phyloP scores from a whole-genome alignment of 139 green algal genomes.

The Mychonastes homosphaera region DNA sequence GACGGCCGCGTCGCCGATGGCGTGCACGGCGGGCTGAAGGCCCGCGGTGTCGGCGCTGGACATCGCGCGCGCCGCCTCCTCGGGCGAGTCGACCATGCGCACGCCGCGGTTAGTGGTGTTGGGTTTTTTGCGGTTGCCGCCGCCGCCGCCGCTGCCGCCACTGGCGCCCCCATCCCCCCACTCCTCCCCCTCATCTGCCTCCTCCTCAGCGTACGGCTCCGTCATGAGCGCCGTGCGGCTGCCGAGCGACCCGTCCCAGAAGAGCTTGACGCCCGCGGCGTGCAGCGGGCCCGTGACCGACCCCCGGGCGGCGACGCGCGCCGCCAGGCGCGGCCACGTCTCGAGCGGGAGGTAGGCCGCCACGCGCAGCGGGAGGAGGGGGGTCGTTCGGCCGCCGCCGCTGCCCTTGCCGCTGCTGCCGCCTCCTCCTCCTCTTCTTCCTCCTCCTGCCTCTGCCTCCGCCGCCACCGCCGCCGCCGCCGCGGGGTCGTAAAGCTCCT shows the following conservation, averaged over 20 bases:
- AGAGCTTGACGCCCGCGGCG: constrained; percentile 62
- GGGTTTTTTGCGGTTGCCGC: not conserved
- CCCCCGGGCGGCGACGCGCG: constrained; percentile 23
- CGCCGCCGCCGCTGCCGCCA: constrained; percentile 4
- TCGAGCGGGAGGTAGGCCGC: constrained; percentile 26
- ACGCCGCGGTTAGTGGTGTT: constrained; percentile 5
- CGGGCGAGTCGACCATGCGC: constrained; percentile 8
- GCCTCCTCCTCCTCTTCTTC: no score
- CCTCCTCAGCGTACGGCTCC: constrained; percentile 35
- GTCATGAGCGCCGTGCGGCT: constrained; percentile 53
- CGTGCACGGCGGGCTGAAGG: constrained; percentile 53
- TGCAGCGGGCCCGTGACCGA: constrained; percentile 24
- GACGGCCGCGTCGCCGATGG: constrained; percentile 62
- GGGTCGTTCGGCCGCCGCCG: no score
- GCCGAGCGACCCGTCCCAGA: constrained; percentile 59
- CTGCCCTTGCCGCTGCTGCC: no score
- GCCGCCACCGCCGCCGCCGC: constrained; percentile 30
- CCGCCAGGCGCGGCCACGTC: constrained; percentile 27
- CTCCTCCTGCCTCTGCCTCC: no score
- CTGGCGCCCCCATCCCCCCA: not conserved
- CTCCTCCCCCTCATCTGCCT: no score
- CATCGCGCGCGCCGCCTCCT: constrained; percentile 9
- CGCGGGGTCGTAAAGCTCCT: constrained; percentile 38
- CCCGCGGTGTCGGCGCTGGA: constrained; percentile 10
- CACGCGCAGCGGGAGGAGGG: no score